A percentile compares a stretch with the other conserved stretches of the same genome.
phyloP scores from a whole-genome alignment of 108 stramenopile genomes.

The Epithemia pelagica region DNA sequence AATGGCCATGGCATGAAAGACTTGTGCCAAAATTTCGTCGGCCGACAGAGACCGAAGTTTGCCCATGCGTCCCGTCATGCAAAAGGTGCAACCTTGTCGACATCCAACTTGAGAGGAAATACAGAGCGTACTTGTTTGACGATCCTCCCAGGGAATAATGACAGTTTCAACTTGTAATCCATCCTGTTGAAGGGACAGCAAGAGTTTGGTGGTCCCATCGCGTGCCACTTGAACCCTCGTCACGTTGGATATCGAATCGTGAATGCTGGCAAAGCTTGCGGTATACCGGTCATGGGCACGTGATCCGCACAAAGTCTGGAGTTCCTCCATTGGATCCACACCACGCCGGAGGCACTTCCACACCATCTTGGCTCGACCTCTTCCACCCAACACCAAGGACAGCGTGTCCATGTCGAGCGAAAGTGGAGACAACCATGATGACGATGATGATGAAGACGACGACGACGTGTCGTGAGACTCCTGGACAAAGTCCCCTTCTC shows the following conservation, averaged over 20 bases:
- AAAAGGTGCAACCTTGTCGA: conserved; percentile 81
- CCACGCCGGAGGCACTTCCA: conserved; percentile 56
- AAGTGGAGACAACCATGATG: not conserved
- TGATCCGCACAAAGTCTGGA: conserved; percentile 16
- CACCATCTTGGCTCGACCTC: conserved; percentile 51
- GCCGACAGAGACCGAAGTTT: conserved; percentile 50
- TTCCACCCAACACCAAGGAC: conserved; percentile 40
- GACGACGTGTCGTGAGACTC: too few species aligned
- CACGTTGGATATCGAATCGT: conserved; percentile 59
- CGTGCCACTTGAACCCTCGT: conserved; percentile 31
- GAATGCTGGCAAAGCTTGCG: conserved; percentile 33
- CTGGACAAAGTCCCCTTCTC: too few species aligned
- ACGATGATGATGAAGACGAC: not conserved
- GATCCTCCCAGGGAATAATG: conserved; percentile 65
- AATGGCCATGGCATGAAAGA: conserved; percentile 64
- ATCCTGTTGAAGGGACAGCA: conserved; percentile 44
- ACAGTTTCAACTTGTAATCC: conserved; percentile 77
- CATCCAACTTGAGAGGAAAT: conserved; percentile 87
- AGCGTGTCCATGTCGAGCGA: conserved; percentile 38
- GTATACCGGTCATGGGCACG: conserved; percentile 18
- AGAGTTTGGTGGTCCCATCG: conserved; percentile 68
- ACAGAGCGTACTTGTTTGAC: conserved; percentile 50
- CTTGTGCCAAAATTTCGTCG: conserved; percentile 78
- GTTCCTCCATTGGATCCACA: conserved; percentile 35
- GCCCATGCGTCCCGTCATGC: conserved; percentile 82